Evolutionary conservation across 1,139 yeast species (phyloP), one percentile per base, ranked within the genome.

Genomic region (Kurtzmaniella natalensis): DNA sequence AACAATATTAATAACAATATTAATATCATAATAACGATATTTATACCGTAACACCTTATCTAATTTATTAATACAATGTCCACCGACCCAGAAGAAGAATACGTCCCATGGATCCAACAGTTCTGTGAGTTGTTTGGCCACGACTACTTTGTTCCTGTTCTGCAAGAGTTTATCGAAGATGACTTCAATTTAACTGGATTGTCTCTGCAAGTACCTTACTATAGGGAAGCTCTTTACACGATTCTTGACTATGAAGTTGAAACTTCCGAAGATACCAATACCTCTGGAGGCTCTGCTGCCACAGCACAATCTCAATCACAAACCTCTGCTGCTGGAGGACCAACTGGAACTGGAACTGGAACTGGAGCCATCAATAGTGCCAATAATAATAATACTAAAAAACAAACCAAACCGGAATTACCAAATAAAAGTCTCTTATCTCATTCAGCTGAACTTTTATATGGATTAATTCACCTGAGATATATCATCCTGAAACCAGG

Each of bases 161-260:
- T 89, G 1, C 92, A 86, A 38, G 96, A 88, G 35, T 92, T 88
- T 55, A 87, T 92, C 44, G 96, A 89, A 50, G 99, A 92, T 58
- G 97, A 92, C 50, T 92, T 92, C 68, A 92, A 92, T 53, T 70
- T 92, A 48, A 89, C 97, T 1, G 97, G 97, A 2, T 70, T 92
- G 38, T 74, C 85, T 19, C 76, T 80, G 50, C 78, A 84, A 43
- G 96, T 92, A 4, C 95, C 97, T 7, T 85, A 81, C 55, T 92
- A 89, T 59, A 70, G 92, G 53, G 95, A 88, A 55, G 96, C 97
- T 4, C 64, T 92, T 43, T 96, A 89, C 58, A 74, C 94, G 46
- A 88, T 92, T 40, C 66, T 92, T 43, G 76, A 70, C 48, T 70
- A 69, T 46, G 97, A 89, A 54, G 78, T 87, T 32, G 96, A 86